These are phyloP conservation scores for Apophysomyces elegans DNA, from an alignment of 371 early-diverging fungal genomes.

Conservation along the genomic window DNA sequence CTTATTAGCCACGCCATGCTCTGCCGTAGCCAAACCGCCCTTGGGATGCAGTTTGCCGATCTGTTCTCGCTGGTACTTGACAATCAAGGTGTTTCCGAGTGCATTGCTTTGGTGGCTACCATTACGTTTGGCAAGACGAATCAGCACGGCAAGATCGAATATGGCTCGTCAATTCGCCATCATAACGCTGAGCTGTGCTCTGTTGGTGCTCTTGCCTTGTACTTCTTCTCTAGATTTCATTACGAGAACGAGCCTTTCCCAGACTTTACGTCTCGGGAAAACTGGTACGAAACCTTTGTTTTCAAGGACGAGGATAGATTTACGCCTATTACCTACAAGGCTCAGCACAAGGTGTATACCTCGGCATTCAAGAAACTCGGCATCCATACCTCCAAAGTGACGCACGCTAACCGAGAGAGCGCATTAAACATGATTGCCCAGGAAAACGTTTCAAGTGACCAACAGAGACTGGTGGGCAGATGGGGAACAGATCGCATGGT, in stretches of 20 bases:
- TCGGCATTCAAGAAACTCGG: neutral
- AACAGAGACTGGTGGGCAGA: slow-evolving; percentile 13
- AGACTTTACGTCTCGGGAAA: no score
- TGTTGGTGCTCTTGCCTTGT: no score
- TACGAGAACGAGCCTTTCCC: no score
- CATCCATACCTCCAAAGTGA: slow-evolving; percentile 10
- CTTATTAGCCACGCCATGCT: slow-evolving; percentile 14
- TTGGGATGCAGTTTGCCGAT: slow-evolving; percentile 11
- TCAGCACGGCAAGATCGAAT: slow-evolving; percentile 16
- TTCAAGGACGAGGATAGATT: no score
- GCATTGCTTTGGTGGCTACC: neutral
- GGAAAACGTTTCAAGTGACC: slow-evolving; percentile 10
- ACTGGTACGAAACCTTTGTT: no score
- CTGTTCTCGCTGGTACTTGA: slow-evolving; percentile 3
- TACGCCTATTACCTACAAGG: no score
- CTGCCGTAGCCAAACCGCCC: slow-evolving; percentile 5
- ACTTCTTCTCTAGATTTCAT: no score
- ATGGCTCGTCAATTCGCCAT: neutral
- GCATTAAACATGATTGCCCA: slow-evolving; percentile 17
- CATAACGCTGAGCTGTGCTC: no score
- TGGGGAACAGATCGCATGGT: slow-evolving; percentile 20
- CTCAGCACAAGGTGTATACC: no score
- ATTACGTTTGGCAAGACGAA: slow-evolving; percentile 13
- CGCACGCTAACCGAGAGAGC: slow-evolving; percentile 14
- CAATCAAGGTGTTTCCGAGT: neutral